Evolutionary conservation across 225 moss, liverwort and hornwort genomes (phyloP), one percentile per base, ranked within the genome.

Genomic region (Takakia lepidozioides): DNA sequence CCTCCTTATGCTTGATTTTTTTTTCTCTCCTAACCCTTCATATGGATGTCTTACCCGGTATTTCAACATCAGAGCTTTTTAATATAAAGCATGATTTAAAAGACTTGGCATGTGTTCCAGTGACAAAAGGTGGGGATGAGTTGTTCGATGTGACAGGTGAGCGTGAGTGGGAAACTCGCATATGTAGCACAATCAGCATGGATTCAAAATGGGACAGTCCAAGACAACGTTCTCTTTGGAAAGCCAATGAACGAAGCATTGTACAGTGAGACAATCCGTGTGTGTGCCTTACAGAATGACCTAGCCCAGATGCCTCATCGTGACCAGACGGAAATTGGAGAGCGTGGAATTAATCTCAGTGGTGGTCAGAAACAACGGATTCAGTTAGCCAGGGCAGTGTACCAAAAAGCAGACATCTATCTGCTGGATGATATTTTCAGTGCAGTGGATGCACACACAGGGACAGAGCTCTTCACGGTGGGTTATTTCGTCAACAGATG

Each of bases 361-460:
- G 82, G 82, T 15, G 82, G 82, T 27, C 82, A 82, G 58, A 76
- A 82, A 35, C 82, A 76, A 62, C 57, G 82, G 55, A 70, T 82
- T 52, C 82, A 82, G 55, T 66, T 82, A 21, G 82, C 82, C 46
- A 65, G 82, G 25, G 82, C 82, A 57, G 56, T 82, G 8, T 82
- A 82, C 49, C 82, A 82, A 59, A 66, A 82, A 30, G 69, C 53
- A 55, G 76, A 76, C 52, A 57, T 70, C 29, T 82, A 76, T 32
- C 49, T 82, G 25, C 55, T 82, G 18, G 76, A 82, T 53, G 82
- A 82, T 37, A 73, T 82, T 30, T 82, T 82, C 49, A 82, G 82
- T 73, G 82, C 82, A 25, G 73, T 82, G 8, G 76, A 82, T 70
- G 82, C 82, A 1, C 82, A 82, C 64, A 82, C 76, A 19, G 76